phyloP scores from a whole-genome alignment of 2,329 filamentous ascomycete species.

The Fusarium mexicanum region DNA sequence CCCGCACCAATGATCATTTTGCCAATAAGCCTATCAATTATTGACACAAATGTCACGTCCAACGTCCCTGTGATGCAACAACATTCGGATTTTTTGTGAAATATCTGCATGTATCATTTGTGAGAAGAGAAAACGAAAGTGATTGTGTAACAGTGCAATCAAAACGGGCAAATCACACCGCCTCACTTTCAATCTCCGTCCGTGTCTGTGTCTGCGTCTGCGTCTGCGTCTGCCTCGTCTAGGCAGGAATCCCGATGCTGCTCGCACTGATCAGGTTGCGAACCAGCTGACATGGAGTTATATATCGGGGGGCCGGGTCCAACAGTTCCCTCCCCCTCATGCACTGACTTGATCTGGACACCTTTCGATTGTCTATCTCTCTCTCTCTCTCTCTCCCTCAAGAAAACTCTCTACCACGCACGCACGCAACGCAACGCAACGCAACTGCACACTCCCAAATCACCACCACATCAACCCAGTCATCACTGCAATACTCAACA shows the following conservation, averaged over 20 bases:
- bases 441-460: neutral
- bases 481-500: neutral
- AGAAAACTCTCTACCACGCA: neutral
- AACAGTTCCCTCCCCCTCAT: slow-evolving; percentile 15
- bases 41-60: neutral
- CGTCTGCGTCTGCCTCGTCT: slow-evolving; percentile 18
- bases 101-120: slow-evolving; percentile 8
- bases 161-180: slow-evolving; percentile 23
- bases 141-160: slow-evolving; percentile 18
- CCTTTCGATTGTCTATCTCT: neutral
- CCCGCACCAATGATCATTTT: neutral
- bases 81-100: neutral
- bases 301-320: slow-evolving; percentile 18
- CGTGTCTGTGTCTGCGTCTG: neutral
- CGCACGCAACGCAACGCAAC: neutral
- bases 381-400: neutral
- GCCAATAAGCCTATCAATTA: neutral
- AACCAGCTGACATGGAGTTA: slow-evolving; percentile 27
- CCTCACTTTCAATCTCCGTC: slow-evolving; percentile 10
- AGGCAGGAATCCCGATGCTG: slow-evolving; percentile 21
- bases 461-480: neutral
- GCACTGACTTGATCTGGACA: neutral
- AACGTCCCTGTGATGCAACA: neutral
- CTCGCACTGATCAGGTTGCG: slow-evolving; percentile 24
- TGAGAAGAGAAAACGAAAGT: neutral